phyloP scores from a whole-genome alignment of 768 basidiomycete species.

The Russula abietina region DNA sequence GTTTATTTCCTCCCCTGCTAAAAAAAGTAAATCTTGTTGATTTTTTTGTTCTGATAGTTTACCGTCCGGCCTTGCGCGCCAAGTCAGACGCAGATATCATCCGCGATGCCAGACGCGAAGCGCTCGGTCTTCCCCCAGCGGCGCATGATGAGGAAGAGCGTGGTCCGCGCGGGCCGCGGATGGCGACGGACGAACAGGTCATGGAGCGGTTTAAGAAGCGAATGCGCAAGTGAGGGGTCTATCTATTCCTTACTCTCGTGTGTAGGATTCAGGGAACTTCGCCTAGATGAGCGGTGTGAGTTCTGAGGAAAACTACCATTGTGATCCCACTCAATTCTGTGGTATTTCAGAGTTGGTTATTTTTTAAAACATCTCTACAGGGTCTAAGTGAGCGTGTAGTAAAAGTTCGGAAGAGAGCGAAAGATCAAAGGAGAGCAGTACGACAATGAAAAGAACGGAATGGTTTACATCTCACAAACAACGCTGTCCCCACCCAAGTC shows the following conservation, averaged over 20 bases:
- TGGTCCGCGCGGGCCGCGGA: conserved; percentile 49
- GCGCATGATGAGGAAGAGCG: conserved; percentile 39
- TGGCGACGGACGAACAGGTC: conserved; percentile 89
- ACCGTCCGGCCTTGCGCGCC: conserved; percentile 72
- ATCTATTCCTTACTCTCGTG: neutral
- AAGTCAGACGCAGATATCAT: conserved; percentile 87
- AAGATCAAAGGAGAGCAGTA: neutral
- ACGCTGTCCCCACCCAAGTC: neutral
- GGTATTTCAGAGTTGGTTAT: neutral
- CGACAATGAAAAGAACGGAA: neutral
- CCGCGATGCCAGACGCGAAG: conserved; percentile 81
- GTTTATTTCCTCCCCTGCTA: neutral
- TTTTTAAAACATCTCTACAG: neutral
- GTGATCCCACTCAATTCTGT: neutral
- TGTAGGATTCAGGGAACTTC: neutral
- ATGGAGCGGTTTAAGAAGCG: conserved; percentile 98
- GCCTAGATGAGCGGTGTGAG: neutral
- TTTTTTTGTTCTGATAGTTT: conserved; percentile 50
- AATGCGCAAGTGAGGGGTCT: conserved; percentile 66
- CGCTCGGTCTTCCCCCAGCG: conserved; percentile 67
- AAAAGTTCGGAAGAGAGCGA: conserved; percentile 1
- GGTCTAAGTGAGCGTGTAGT: neutral
- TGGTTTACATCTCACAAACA: neutral
- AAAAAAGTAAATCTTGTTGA: neutral
- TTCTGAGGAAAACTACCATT: neutral